Percentiles rank a stretch among this genome's conserved stretches.
These are phyloP conservation scores for Lachnellula arida DNA, from an alignment of 2,329 filamentous ascomycete genomes.

Conservation along the genomic window DNA sequence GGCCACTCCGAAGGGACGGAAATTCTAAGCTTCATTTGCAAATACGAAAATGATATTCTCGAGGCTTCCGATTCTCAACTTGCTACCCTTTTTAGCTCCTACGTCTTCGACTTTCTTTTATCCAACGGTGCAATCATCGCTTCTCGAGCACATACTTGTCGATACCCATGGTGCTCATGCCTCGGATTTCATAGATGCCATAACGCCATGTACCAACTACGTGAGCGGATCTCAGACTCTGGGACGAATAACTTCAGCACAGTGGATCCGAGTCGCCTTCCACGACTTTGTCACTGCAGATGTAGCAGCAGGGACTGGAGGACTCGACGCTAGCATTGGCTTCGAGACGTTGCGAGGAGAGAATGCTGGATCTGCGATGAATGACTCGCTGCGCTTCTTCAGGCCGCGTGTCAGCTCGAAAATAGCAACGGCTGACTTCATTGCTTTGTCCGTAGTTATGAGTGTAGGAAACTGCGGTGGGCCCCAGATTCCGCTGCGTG, in stretches of 20 bases:
- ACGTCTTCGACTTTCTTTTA: constrained; percentile 16
- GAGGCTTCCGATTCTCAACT: not conserved
- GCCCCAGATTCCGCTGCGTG: constrained; percentile 45
- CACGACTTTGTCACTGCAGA: constrained; percentile 56
- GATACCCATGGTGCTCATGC: constrained; percentile 20
- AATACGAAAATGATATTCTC: not conserved
- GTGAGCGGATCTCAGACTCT: constrained; percentile 45
- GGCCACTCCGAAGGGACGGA: too few relatives aligned
- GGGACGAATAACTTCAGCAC: constrained; percentile 52
- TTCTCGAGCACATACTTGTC: constrained; percentile 21
- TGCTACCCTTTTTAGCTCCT: not conserved
- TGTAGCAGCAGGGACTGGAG: constrained; percentile 43
- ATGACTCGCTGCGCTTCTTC: constrained; percentile 21
- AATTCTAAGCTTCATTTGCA: not conserved
- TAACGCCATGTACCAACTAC: constrained; percentile 52
- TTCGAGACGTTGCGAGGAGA: constrained; percentile 52
- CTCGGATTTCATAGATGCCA: constrained; percentile 45
- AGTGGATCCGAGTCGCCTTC: constrained; percentile 56
- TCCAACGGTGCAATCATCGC: constrained; percentile 15
- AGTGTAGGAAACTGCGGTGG: constrained; percentile 55
- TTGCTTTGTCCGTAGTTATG: constrained; percentile 49
- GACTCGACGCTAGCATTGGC: constrained; percentile 54
- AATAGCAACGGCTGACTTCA: constrained; percentile 35
- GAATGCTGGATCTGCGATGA: constrained; percentile 51
- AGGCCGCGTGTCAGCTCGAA: constrained; percentile 16